Conservation (phyloP, 2,329 filamentous ascomycete genomes). For the Diaporthe sp. region DNA sequence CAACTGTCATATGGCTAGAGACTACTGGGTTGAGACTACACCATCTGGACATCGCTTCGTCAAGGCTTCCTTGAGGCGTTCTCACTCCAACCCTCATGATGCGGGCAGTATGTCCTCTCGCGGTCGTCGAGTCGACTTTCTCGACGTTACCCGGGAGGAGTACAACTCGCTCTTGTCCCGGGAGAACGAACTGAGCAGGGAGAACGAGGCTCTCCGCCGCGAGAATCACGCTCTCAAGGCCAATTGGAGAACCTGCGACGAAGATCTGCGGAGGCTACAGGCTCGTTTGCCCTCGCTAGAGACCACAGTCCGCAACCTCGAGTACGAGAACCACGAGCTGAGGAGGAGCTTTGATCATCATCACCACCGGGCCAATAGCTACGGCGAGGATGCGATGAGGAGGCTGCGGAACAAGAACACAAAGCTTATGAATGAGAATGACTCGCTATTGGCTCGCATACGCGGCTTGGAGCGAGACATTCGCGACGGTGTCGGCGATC, state of each 20-base stretch:
- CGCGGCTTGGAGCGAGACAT: slow-evolving; percentile 51
- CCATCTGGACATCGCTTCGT: slow-evolving; percentile 43
- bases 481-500: slow-evolving; percentile 44
- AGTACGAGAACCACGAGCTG: slow-evolving; percentile 55
- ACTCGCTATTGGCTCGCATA: slow-evolving; percentile 49
- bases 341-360: slow-evolving; percentile 52
- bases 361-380: slow-evolving; percentile 43
- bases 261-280: slow-evolving; percentile 51
- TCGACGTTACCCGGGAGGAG: slow-evolving; percentile 45
- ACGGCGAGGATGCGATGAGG: slow-evolving; percentile 48
- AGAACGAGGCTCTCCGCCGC: slow-evolving; percentile 42
- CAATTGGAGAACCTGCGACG: slow-evolving; percentile 51
- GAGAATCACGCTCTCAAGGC: slow-evolving; percentile 51
- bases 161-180: slow-evolving; percentile 41
- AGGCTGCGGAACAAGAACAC: slow-evolving; percentile 50
- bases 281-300: slow-evolving; percentile 53
- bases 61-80: slow-evolving; percentile 41
- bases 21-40: slow-evolving; percentile 36
- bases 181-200: slow-evolving; percentile 40
- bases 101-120: slow-evolving; percentile 34
- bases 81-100: slow-evolving; percentile 39
- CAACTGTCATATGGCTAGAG: slow-evolving; percentile 34
- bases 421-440: slow-evolving; percentile 54
- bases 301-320: slow-evolving; percentile 51
- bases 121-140: slow-evolving; percentile 43